phyloP scores from a whole-genome alignment of 1,284 basidiomycete genomes.

The Microbotryomycetes sp. region DNA sequence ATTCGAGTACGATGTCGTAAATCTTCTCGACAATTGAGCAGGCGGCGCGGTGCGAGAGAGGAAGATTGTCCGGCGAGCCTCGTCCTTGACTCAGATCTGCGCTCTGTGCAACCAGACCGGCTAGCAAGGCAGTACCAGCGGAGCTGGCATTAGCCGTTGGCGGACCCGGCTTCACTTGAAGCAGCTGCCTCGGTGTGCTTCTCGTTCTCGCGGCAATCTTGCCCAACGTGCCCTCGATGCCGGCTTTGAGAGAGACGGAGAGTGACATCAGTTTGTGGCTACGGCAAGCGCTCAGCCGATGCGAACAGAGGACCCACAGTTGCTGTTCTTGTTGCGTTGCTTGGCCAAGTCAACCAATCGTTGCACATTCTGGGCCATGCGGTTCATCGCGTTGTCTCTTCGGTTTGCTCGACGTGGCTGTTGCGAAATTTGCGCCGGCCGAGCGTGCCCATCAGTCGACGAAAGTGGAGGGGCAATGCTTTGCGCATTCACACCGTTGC shows the following conservation, averaged over 20 bases:
- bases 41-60: constrained; percentile 70
- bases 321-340: constrained; percentile 46
- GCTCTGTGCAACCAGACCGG: constrained; percentile 19
- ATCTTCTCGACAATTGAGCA: constrained; percentile 72
- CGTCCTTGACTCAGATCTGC: neutral
- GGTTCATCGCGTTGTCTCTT: constrained; percentile 88
- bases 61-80: constrained; percentile 32
- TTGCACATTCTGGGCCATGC: constrained; percentile 96
- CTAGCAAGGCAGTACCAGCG: constrained; percentile 25
- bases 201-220: constrained; percentile 86
- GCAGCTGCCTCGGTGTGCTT: constrained; percentile 88
- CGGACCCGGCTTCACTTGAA: constrained; percentile 63
- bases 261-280: no score
- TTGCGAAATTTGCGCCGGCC: neutral
- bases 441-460: neutral
- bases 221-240: constrained; percentile 89
- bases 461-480: neutral
- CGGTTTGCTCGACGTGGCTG: constrained; percentile 43
- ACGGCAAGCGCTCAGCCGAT: neutral
- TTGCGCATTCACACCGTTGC: constrained; percentile 9
- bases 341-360: constrained; percentile 89
- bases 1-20: constrained; percentile 74
- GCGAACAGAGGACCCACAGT: constrained; percentile 28
- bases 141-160: constrained; percentile 9
- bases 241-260: constrained; percentile 21